Conservation (phyloP, 495 filamentous ascomycete species). For the Durotheca rogersii region DNA sequence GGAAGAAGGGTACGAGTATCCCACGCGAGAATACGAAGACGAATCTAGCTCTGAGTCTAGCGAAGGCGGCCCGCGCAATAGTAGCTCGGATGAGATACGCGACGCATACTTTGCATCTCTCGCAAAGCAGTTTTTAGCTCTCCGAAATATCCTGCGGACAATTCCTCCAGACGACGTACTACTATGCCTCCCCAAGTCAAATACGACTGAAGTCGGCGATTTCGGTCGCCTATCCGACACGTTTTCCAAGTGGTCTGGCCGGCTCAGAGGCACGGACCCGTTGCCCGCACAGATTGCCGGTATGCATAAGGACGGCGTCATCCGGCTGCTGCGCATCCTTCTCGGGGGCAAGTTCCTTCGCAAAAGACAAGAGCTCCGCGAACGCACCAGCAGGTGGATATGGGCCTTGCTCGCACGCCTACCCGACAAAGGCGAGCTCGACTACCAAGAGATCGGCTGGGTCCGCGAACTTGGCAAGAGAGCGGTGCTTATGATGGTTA, state of each 20-base stretch:
- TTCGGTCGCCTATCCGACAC: slow-evolving; percentile 45
- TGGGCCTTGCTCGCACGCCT: slow-evolving; percentile 63
- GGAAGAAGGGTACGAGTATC: slow-evolving; percentile 4
- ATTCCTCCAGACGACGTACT: slow-evolving; percentile 54
- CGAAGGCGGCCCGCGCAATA: slow-evolving; percentile 43
- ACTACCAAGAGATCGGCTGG: slow-evolving; percentile 56
- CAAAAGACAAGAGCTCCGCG: slow-evolving; percentile 46
- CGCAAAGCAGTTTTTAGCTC: slow-evolving; percentile 56
- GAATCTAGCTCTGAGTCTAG: slow-evolving; percentile 20
- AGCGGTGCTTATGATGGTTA: slow-evolving; percentile 54
- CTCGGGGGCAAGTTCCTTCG: slow-evolving; percentile 50
- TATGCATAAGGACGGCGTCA: slow-evolving; percentile 62
- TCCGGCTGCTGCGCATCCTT: slow-evolving; percentile 55
- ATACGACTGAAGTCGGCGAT: slow-evolving; percentile 57
- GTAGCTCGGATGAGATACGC: slow-evolving; percentile 36
- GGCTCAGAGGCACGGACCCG: slow-evolving; percentile 56
- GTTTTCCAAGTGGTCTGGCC: slow-evolving; percentile 54
- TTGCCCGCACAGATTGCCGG: slow-evolving; percentile 65
- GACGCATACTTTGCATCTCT: slow-evolving; percentile 66
- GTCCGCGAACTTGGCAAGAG: slow-evolving; percentile 62
- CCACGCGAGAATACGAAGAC: slow-evolving; percentile 15
- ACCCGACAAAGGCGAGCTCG: slow-evolving; percentile 57
- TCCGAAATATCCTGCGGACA: slow-evolving; percentile 59
- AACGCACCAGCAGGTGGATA: slow-evolving; percentile 57
- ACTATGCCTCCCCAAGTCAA: slow-evolving; percentile 52